Conservation (phyloP, 306 rosid genomes). For the Inga leiocalycina region DNA sequence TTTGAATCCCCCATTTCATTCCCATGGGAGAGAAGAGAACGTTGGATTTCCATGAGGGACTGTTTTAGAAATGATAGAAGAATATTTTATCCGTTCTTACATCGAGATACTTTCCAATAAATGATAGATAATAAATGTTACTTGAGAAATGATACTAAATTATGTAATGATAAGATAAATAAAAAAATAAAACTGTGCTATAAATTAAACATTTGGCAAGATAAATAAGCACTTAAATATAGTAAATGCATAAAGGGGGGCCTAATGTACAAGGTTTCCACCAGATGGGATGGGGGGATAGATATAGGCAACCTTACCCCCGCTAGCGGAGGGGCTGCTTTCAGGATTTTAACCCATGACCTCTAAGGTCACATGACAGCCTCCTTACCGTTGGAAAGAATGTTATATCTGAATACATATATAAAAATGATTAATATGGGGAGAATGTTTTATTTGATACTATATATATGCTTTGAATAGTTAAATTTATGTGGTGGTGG, state of each 20-base stretch:
- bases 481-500: neutral
- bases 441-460: neutral
- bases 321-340: too few species aligned
- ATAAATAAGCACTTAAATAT: neutral
- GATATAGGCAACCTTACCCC: too few species aligned
- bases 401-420: neutral
- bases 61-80: neutral
- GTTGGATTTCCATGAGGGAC: neutral
- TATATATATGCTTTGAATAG: neutral
- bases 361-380: too few species aligned
- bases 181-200: neutral
- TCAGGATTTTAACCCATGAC: too few species aligned
- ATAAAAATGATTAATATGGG: neutral
- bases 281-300: too few species aligned
- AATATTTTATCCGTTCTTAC: neutral
- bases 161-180: neutral
- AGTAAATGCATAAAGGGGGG: neutral
- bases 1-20: neutral
- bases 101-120: neutral
- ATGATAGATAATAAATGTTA: neutral
- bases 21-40: neutral
- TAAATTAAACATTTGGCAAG: neutral
- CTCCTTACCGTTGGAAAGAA: too few species aligned
- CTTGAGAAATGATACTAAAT: neutral
- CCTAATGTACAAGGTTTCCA: too few species aligned